phyloP scores from a whole-genome alignment of 805 yeast genomes.

The Candida anglica region DNA sequence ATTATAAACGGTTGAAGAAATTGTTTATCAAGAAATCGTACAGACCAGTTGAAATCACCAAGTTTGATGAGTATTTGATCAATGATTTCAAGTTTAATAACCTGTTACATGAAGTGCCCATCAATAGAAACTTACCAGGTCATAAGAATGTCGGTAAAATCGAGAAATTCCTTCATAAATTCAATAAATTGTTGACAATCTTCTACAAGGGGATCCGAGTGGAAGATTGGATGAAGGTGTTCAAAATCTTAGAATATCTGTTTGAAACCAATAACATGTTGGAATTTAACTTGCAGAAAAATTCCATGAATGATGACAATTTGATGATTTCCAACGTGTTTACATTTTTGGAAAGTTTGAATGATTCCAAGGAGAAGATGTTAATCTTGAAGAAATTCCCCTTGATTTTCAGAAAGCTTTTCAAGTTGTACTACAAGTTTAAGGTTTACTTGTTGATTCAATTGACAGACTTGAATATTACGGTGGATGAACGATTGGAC shows the following conservation, averaged over 20 bases:
- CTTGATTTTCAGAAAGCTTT: constrained; percentile 57
- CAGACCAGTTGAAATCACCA: constrained; percentile 49
- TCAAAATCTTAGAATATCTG: constrained; percentile 69
- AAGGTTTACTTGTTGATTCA: constrained; percentile 61
- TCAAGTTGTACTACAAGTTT: constrained; percentile 65
- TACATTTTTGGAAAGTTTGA: constrained; percentile 61
- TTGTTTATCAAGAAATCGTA: constrained; percentile 66
- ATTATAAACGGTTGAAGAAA: constrained; percentile 65
- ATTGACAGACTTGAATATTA: constrained; percentile 57
- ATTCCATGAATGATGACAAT: constrained; percentile 46
- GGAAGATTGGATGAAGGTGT: constrained; percentile 76
- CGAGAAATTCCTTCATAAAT: constrained; percentile 55
- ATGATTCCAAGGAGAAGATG: constrained; percentile 40
- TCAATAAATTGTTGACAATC: constrained; percentile 60
- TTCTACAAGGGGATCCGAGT: constrained; percentile 54
- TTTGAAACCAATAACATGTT: constrained; percentile 59
- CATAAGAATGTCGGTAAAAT: constrained; percentile 45
- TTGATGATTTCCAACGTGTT: constrained; percentile 66
- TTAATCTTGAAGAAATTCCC: constrained; percentile 52
- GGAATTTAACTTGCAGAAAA: constrained; percentile 43
- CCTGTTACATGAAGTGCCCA: constrained; percentile 42
- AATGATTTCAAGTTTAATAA: constrained; percentile 41
- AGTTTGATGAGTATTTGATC: constrained; percentile 32
- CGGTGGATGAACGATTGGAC: constrained; percentile 55
- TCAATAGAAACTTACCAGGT: constrained; percentile 43